Conservation (phyloP, 768 basidiomycete genomes). For the Tricholoma flavovirens region DNA sequence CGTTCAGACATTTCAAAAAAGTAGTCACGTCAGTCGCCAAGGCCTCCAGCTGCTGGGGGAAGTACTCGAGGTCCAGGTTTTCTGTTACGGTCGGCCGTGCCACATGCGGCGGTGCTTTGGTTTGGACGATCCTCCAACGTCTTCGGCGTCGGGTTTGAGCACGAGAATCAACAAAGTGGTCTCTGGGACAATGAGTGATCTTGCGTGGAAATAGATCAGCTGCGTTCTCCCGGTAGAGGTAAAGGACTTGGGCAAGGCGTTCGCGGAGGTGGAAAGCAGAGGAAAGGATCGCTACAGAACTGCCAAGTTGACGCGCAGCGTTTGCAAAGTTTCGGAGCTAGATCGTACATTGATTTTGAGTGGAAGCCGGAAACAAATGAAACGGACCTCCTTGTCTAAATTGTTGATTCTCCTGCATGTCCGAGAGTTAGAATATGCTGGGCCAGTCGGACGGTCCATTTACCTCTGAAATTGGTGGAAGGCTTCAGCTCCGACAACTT, state of each 20-base stretch:
- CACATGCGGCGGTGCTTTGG: slow-evolving; percentile 42
- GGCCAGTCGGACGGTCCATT: slow-evolving; percentile 6
- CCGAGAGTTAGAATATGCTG: slow-evolving; percentile 4
- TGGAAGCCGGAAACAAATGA: background rate
- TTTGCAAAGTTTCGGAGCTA: slow-evolving; percentile 74
- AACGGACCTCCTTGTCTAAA: slow-evolving; percentile 57
- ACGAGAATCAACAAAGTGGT: slow-evolving; percentile 28
- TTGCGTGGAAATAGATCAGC: slow-evolving; percentile 73
- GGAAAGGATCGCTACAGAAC: slow-evolving; percentile 71
- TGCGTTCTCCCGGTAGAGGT: slow-evolving; percentile 70
- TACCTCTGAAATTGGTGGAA: slow-evolving; percentile 63
- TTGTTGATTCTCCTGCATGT: slow-evolving; percentile 46
- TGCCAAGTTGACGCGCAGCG: slow-evolving; percentile 70
- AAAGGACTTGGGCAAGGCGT: slow-evolving; percentile 61
- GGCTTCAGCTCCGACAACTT: slow-evolving; percentile 57
- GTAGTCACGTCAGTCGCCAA: slow-evolving; percentile 63
- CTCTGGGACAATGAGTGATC: slow-evolving; percentile 36
- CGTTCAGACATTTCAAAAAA: slow-evolving; percentile 66
- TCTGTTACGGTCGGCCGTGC: slow-evolving; percentile 49
- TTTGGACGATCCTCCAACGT: slow-evolving; percentile 24
- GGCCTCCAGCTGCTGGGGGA: slow-evolving; percentile 58
- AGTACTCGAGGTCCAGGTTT: slow-evolving; percentile 56
- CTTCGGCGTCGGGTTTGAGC: slow-evolving; percentile 25
- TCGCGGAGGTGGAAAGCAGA: slow-evolving; percentile 68
- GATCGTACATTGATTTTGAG: slow-evolving; percentile 1